phyloP scores from a whole-genome alignment of 805 yeast species.

The Candida piceae region DNA sequence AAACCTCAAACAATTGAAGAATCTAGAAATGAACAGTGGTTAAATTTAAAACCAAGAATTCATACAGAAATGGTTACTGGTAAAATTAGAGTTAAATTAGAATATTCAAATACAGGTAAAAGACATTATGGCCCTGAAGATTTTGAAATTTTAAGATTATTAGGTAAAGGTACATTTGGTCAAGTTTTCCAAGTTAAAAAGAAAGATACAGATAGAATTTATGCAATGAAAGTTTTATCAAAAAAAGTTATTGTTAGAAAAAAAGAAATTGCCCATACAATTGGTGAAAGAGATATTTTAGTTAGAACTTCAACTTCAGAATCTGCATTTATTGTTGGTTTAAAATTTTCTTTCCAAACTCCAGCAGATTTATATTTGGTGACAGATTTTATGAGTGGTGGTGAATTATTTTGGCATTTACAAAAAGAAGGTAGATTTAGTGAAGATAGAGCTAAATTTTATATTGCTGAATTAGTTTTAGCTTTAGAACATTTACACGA shows the following conservation, averaged over 20 bases:
- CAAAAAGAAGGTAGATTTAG: slow-evolving; percentile 93
- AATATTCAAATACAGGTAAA: slow-evolving; percentile 63
- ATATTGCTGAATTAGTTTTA: slow-evolving; percentile 90
- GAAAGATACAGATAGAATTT: slow-evolving; percentile 81
- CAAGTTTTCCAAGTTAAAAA: slow-evolving; percentile 95
- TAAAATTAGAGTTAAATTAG: slow-evolving; percentile 68
- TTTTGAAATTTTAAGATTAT: slow-evolving; percentile 81
- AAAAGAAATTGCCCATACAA: slow-evolving; percentile 96
- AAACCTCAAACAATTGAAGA: slow-evolving; percentile 53
- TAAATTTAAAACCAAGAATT: slow-evolving; percentile 64
- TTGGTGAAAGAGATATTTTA: slow-evolving; percentile 92
- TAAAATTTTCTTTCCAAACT: slow-evolving; percentile 95
- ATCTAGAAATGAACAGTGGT: slow-evolving; percentile 60
- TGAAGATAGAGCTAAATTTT: slow-evolving; percentile 93
- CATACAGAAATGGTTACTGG: slow-evolving; percentile 76
- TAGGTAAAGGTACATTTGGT: slow-evolving; percentile 97
- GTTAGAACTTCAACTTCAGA: slow-evolving; percentile 83
- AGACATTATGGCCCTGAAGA: slow-evolving; percentile 89
- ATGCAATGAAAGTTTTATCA: slow-evolving; percentile 95
- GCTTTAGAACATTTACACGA: slow-evolving; percentile 94
- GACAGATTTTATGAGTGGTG: slow-evolving; percentile 97
- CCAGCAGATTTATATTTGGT: slow-evolving; percentile 88
- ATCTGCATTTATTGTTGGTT: slow-evolving; percentile 85
- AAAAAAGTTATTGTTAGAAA: slow-evolving; percentile 94
- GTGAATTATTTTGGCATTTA: slow-evolving; percentile 71